These are phyloP conservation scores for Skeletonema costatum DNA, from an alignment of 108 stramenopile genomes.

Conservation along the genomic window DNA sequence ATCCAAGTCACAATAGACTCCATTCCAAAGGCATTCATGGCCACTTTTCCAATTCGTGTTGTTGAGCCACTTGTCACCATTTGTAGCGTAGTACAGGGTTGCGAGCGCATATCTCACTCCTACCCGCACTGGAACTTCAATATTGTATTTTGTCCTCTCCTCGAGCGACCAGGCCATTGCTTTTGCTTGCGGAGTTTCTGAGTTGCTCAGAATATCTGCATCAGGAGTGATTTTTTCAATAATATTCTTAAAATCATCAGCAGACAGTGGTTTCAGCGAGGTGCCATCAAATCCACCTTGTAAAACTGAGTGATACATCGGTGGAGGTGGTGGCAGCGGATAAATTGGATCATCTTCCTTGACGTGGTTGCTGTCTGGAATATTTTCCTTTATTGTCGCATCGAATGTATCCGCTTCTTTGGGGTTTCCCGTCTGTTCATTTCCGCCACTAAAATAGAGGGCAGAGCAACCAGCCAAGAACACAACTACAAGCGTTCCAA, in stretches of 20 bases:
- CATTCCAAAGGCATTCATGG: constrained; percentile 62
- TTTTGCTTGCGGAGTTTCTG: constrained; percentile 34
- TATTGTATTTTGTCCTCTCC: constrained; percentile 28
- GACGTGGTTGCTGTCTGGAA: constrained; percentile 6
- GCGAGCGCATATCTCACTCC: constrained; percentile 56
- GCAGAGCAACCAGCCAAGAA: constrained; percentile 13
- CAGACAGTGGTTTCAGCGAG: constrained; percentile 14
- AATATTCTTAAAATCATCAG: constrained; percentile 18
- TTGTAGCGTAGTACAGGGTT: constrained; percentile 56
- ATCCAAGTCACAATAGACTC: constrained; percentile 39
- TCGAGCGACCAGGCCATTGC: constrained; percentile 31
- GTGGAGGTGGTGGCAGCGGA: constrained; percentile 18
- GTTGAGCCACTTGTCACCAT: constrained; percentile 51
- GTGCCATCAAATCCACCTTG: constrained; percentile 3
- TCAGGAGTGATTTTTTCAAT: constrained; percentile 27
- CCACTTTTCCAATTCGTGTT: constrained; percentile 34
- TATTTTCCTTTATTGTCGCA: background rate
- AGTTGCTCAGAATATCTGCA: constrained; percentile 3
- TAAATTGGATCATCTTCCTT: constrained; percentile 16
- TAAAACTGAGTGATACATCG: background rate
- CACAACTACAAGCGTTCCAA: background rate
- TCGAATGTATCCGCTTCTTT: background rate
- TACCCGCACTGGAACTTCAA: constrained; percentile 22
- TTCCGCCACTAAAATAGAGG: constrained; percentile 2
- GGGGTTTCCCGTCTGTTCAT: background rate